Base-by-base conservation (phyloP, 257 asterid species). In the Plantago elongata region DNA sequence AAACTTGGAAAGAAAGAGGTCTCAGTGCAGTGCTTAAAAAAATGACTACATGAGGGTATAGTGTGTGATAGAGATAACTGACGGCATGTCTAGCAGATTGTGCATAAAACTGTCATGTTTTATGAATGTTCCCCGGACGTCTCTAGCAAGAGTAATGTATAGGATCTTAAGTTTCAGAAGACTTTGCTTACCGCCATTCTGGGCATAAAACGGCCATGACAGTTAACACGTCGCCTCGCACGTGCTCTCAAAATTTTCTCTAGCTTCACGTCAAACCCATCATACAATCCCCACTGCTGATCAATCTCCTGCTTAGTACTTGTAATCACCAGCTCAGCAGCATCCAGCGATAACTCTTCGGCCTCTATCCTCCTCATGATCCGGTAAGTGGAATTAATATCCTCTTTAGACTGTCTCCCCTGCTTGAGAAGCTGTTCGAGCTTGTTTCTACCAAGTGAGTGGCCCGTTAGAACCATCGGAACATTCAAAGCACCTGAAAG, bases 301-400 rank as follows among this genome's bases (percentile, higher is more conserved):
- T 83, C 95, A 75, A 85, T 85, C 86, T 88, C 96, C 76, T 88
- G 96, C 69, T 78, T 83, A 13, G 96, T 88, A 73, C 96, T 85
- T 0, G 96, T 88, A 66, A 88, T 79, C 46, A 88, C 86, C 22
- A 88, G 85, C 71, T 83, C 96, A 1, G 95, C 92, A 50, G 92
- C 89, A 69, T 88, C 96, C 14, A 88, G 77, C 0, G 92, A 79
- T 50, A 83, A 88, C 75, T 88, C 96, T 60, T 88, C 96, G 0
- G 82, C 96, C 68, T 88, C 96, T 17, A 83, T 88, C 75, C 96
- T 85, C 75, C 96, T 72, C 96, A 83, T 85, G 62, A 88, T 88
- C 70, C 81, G 69, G 60, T 85, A 88, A 1, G 92, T 88, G 0
- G 96, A 85, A 70, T 88, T 85, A 67, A 88, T 88, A 67, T 85